phyloP scores from a whole-genome alignment of 2,329 filamentous ascomycete genomes.

The Didymella lethalis region DNA sequence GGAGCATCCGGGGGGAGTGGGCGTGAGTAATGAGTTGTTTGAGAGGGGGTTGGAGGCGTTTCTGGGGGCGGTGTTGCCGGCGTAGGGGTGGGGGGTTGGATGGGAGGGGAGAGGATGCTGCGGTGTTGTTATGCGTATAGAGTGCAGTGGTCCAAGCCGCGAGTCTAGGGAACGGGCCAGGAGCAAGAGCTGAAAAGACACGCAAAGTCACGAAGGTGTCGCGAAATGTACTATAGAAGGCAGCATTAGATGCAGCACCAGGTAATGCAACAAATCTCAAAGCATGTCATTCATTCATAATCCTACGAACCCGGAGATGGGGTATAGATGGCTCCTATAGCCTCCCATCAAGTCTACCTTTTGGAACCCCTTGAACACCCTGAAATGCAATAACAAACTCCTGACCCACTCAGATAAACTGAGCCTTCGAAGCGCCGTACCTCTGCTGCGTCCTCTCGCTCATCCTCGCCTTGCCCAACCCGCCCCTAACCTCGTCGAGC shows the following conservation, averaged over 20 bases:
- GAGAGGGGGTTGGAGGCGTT: slow-evolving; percentile 77
- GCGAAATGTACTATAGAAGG: neutral
- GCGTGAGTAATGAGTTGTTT: slow-evolving; percentile 71
- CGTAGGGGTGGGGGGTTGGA: slow-evolving; percentile 26
- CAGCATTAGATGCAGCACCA: neutral
- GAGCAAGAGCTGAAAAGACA: neutral
- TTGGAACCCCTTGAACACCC: slow-evolving; percentile 8
- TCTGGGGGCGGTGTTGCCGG: slow-evolving; percentile 60
- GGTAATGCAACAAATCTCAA: neutral
- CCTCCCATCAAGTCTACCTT: slow-evolving; percentile 8
- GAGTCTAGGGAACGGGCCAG: neutral
- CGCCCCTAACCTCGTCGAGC: slow-evolving; percentile 85
- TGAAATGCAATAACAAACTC: slow-evolving; percentile 13
- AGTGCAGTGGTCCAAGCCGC: no score
- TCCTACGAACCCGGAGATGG: slow-evolving; percentile 4
- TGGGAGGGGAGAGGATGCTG: neutral
- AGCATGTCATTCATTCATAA: slow-evolving; percentile 16
- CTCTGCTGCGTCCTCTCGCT: slow-evolving; percentile 32
- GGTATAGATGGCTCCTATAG: slow-evolving; percentile 3
- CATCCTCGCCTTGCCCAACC: slow-evolving; percentile 78
- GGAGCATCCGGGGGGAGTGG: slow-evolving; percentile 68
- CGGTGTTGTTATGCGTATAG: neutral
- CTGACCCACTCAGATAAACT: slow-evolving; percentile 10
- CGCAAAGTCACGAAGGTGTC: no score
- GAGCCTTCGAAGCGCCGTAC: slow-evolving; percentile 17